Base-by-base conservation (phyloP, 2,329 filamentous ascomycete species). In the Neofusicoccum kwambonambiense region DNA sequence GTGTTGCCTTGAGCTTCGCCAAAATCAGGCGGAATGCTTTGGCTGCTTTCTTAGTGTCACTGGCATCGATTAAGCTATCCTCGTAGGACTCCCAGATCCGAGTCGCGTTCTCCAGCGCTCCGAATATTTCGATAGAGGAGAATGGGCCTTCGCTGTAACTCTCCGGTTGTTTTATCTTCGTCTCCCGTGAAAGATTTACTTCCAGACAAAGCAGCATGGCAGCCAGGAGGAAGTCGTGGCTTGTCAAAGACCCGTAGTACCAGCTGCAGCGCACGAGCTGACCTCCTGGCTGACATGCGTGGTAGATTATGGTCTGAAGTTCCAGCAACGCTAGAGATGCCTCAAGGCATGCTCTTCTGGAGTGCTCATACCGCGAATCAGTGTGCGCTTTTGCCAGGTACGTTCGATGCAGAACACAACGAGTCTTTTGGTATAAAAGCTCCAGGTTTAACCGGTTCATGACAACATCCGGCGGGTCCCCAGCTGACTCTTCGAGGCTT, bases 321-420 rank as follows among this genome's bases (percentile, higher is more conserved):
- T 77, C 74, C 2, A 86, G 76, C 2, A 84, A 80, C 34, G 78
- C 72, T 51, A 81, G 74, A 1, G 84, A 83, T 4, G 83, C 79
- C 2, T 79, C 76, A 3, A 85, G 71, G 62, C 83, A 85, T 1
- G 76, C 76, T 31, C 72, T 73, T 51, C 81, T 76, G 3, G 82
- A 84, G 51, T 80, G 78, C 0, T 71, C 70, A 64, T 79, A 80
- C 19, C 62, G 65, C 0, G 68, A 41, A 70, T 75, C 54, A 61
- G 69, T 62, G 76, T 79, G 69, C 60, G 75, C 70, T 15, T 78
- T 74, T 11, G 77, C 76, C 67, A 87, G 78, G 67, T 82, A 85
- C 34, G 80, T 80, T 15, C 84, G 78, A 69, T 87, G 84, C n/a
- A 87, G 70, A 1, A 86, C 80, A 37, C 82, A 80, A 56, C 80